Evolutionary conservation across 1,284 basidiomycete species (phyloP).

Genomic region (Puccinia triticina): DNA sequence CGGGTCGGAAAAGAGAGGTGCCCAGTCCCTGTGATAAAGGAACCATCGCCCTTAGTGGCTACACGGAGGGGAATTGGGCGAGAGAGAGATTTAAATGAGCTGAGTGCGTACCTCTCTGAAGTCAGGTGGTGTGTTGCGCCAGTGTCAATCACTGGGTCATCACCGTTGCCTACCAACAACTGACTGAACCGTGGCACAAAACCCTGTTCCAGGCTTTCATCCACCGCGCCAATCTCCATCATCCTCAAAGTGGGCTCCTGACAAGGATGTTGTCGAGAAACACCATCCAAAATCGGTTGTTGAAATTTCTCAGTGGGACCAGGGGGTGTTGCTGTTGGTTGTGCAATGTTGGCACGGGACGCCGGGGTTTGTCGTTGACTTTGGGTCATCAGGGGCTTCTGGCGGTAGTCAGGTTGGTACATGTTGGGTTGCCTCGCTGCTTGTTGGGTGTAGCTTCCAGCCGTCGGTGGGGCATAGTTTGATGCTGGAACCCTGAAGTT

Average conservation of each 20-base stretch:
- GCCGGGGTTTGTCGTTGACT: no score
- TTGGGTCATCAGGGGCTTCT: no score
- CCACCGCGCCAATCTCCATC: not conserved
- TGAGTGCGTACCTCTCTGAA: not conserved
- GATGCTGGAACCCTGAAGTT: no score
- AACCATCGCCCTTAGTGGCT: slow-evolving; percentile 1
- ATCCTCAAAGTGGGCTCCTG: not conserved
- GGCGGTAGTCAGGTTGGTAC: no score
- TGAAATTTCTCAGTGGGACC: not conserved
- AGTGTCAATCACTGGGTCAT: not conserved
- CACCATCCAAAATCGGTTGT: not conserved
- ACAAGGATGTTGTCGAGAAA: not conserved
- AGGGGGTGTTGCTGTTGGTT: no score
- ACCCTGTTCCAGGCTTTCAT: not conserved
- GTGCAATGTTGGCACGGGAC: no score
- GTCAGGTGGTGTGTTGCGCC: slow-evolving; percentile 10
- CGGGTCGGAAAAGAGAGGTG: not conserved
- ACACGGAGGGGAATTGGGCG: slow-evolving; percentile 4
- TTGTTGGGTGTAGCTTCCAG: no score
- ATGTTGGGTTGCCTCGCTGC: no score
- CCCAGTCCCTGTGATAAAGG: slow-evolving; percentile 10
- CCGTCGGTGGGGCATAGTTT: no score
- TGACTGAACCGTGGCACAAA: not conserved
- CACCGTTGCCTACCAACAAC: not conserved
- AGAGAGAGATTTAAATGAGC: not conserved